Evolutionary conservation across 2,329 filamentous ascomycete species (phyloP).

Genomic region (Trichoderma sp.): DNA sequence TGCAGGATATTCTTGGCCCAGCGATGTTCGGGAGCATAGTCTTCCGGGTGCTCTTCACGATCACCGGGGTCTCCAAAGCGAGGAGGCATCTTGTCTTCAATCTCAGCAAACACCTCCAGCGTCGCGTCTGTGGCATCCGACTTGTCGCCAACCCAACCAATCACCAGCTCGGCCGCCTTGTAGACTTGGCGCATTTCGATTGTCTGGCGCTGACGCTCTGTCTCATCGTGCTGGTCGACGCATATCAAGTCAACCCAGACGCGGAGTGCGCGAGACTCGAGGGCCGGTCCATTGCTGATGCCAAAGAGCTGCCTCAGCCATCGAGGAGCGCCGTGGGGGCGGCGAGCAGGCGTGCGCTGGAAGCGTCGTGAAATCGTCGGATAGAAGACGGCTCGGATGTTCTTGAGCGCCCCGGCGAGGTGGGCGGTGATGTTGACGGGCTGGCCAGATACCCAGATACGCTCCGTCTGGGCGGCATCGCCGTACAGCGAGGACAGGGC

Average conservation of each 20-base stretch:
- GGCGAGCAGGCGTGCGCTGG: slow-evolving; percentile 16
- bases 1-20: slow-evolving; percentile 7
- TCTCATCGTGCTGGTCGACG: slow-evolving; percentile 28
- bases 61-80: slow-evolving; percentile 17
- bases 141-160: slow-evolving; percentile 27
- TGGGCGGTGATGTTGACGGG: slow-evolving; percentile 10
- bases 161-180: slow-evolving; percentile 22
- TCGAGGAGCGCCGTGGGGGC: slow-evolving; percentile 12
- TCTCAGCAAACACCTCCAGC: slow-evolving; percentile 1
- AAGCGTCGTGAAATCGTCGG: slow-evolving; percentile 16
- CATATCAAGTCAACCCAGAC: slow-evolving; percentile 29
- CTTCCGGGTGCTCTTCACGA: slow-evolving; percentile 9
- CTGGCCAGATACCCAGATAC: slow-evolving; percentile 18
- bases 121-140: slow-evolving; percentile 1
- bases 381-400: slow-evolving; percentile 23
- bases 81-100: slow-evolving; percentile 15
- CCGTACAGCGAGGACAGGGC: slow-evolving; percentile 19
- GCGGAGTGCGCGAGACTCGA: slow-evolving; percentile 17
- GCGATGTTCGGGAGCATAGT: slow-evolving; percentile 11
- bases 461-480: slow-evolving; percentile 4
- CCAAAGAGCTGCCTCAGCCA: slow-evolving; percentile 20
- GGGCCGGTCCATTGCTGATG: background rate
- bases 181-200: slow-evolving; percentile 29
- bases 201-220: slow-evolving; percentile 25
- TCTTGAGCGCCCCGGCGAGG: slow-evolving; percentile 9